Evolutionary conservation across 208 protist species (phyloP).

Genomic region (Acanthamoeba divionensis): DNA sequence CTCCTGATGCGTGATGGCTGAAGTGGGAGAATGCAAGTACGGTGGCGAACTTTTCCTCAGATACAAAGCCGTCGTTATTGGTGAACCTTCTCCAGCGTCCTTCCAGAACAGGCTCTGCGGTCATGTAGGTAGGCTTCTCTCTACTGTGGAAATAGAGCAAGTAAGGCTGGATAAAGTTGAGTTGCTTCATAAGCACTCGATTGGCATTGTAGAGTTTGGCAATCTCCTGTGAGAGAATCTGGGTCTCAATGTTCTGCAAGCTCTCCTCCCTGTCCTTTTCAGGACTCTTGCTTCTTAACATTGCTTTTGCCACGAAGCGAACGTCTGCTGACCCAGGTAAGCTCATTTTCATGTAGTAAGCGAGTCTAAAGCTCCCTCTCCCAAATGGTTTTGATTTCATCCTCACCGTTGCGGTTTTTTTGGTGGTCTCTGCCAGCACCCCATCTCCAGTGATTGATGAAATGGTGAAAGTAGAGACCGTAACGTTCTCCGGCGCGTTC

Average conservation of each 20-base stretch:
- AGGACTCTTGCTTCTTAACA: not conserved
- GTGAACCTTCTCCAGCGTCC: not conserved
- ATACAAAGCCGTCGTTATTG: not conserved
- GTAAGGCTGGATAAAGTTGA: not conserved
- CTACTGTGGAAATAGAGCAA: not conserved
- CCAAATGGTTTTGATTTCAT: not conserved
- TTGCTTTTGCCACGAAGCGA: not conserved
- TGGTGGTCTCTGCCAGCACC: not conserved
- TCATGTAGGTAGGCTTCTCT: not conserved
- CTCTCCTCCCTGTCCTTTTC: not conserved
- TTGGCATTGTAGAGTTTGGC: not conserved
- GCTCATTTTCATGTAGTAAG: not conserved
- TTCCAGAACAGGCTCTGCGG: not conserved
- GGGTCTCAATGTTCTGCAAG: not conserved
- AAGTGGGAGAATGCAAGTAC: not conserved
- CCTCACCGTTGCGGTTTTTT: not conserved
- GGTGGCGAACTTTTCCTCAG: not conserved
- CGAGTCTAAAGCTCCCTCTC: not conserved
- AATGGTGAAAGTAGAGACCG: not conserved
- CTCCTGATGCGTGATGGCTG: not conserved
- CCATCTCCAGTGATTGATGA: not conserved
- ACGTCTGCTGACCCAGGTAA: not conserved
- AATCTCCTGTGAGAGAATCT: not conserved
- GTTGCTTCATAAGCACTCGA: not conserved
- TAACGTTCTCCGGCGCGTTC: not conserved